These are phyloP conservation scores for Pichia gijzeniarum DNA, from an alignment of 805 yeast genomes.

Conservation along the genomic window DNA sequence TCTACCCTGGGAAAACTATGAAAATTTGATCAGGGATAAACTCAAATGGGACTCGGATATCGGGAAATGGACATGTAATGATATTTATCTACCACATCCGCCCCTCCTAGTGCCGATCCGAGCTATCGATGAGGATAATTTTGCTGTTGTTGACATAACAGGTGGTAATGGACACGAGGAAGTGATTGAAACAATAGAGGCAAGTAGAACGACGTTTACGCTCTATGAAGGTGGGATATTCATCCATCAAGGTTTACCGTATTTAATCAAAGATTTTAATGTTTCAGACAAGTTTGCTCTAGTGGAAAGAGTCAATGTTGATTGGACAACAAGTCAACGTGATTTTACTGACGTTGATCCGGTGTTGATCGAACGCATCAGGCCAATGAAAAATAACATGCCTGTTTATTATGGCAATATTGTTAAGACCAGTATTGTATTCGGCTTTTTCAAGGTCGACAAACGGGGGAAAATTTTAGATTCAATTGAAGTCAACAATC, in stretches of 20 bases:
- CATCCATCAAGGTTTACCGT: conserved; percentile 89
- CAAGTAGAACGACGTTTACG: conserved; percentile 83
- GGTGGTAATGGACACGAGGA: conserved; percentile 63
- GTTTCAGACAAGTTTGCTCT: conserved; percentile 74
- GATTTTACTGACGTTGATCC: conserved; percentile 96
- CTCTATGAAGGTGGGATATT: conserved; percentile 89
- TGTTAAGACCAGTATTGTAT: conserved; percentile 66
- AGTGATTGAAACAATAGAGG: conserved; percentile 85
- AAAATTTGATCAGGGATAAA: conserved; percentile 24
- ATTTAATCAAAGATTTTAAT: conserved; percentile 78
- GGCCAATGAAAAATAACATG: conserved; percentile 43
- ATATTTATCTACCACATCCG: conserved; percentile 75
- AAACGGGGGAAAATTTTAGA: conserved; percentile 75
- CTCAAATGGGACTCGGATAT: conserved; percentile 36
- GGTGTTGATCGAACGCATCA: conserved; percentile 53
- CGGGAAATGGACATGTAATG: conserved; percentile 48
- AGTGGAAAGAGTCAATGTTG: conserved; percentile 84
- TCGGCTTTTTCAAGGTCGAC: conserved; percentile 89
- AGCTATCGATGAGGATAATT: conserved; percentile 74
- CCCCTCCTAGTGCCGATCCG: conserved; percentile 68
- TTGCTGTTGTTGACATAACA: conserved; percentile 87
- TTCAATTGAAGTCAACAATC: conserved; percentile 86
- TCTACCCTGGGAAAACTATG: conserved; percentile 18
- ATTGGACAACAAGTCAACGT: conserved; percentile 88
- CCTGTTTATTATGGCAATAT: conserved; percentile 77